phyloP scores from a whole-genome alignment of 1,284 basidiomycete species.

The Hortiboletus rubellus region DNA sequence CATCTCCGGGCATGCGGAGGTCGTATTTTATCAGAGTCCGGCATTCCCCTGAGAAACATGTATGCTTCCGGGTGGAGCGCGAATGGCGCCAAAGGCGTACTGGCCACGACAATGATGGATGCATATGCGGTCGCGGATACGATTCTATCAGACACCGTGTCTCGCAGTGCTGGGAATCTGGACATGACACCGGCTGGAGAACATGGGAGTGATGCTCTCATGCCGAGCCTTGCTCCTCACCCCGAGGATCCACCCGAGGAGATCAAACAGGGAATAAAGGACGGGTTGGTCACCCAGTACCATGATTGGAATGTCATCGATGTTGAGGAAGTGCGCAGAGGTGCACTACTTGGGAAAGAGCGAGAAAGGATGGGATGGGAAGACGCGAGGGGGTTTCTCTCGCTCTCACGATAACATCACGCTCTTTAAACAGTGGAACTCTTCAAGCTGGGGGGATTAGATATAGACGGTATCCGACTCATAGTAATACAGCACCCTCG shows the following conservation, averaged over 20 bases:
- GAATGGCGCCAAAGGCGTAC: conserved; percentile 88
- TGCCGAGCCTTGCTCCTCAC: conserved; percentile 31
- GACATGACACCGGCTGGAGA: conserved; percentile 12
- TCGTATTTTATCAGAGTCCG: conserved; percentile 50
- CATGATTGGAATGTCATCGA: conserved; percentile 70
- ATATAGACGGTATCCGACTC: conserved; percentile 1
- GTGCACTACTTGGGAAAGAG: conserved; percentile 63
- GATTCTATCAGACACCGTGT: conserved; percentile 58
- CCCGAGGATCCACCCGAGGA: conserved; percentile 50
- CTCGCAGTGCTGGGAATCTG: conserved; percentile 16
- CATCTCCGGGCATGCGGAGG: conserved; percentile 57
- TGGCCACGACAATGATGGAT: conserved; percentile 94
- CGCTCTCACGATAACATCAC: conserved; percentile 9
- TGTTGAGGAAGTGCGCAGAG: conserved; percentile 63
- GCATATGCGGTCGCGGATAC: conserved; percentile 80
- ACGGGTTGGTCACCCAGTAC: conserved; percentile 56
- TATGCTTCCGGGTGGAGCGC: conserved; percentile 96
- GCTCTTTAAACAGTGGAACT: neutral
- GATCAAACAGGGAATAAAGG: conserved; percentile 54
- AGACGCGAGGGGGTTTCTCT: conserved; percentile 47
- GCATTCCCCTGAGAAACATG: conserved; percentile 55
- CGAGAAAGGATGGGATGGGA: conserved; percentile 77
- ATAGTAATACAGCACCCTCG: conserved; percentile 15
- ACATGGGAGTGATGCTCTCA: conserved; percentile 27
- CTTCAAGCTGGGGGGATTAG: conserved; percentile 5